Evolutionary conservation across 306 rosid species (phyloP), one percentile per base, ranked within the genome.

Genomic region (Erythrophleum fordii): DNA sequence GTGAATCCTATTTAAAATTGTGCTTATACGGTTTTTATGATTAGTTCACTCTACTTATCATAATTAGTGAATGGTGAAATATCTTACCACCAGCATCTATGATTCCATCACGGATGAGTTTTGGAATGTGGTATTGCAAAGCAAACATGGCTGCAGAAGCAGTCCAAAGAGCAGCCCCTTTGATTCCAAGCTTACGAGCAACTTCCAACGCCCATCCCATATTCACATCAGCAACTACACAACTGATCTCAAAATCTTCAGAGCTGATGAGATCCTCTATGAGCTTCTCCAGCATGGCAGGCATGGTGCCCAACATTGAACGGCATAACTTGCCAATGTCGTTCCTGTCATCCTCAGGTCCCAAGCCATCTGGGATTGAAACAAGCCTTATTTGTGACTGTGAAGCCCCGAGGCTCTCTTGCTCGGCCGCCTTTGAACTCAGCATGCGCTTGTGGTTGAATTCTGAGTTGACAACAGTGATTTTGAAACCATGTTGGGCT

Each of bases 331-430:
- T 13, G 1, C 68, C 73, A 0, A 28, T 0, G 6, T 77, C 61
- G 31, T 55, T 70, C 44, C 77, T 72, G 37, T 80, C 80, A 17
- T 76, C 76, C 35, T 65, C 74, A 2, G 76, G 68, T 23, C 53
- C 76, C 53, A 85, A 22, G 0, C 83, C 82, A 72, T 77, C 85
- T 28, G 85, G 59, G 70, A 77, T 66, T 5, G 83, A 73, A 2
- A 76, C 76, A 37, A 71, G 64, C 7, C 37, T n/a, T 14, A 80
- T 66, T 0, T 37, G 8, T 35, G 69, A 31, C 13, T 39, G 6
- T 7, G 42, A 39, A 39, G 7, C 46, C 52, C 4, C 1, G 7
- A 28, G 69, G 42, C 58, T 22, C 12, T 25, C 56, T 20, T 17
- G 9, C 20, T 31, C 34, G 8, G 1, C 22, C 17, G 29, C 34